Evolutionary conservation across 2,329 filamentous ascomycete genomes (phyloP).

Genomic region (Seiridium cupressi): DNA sequence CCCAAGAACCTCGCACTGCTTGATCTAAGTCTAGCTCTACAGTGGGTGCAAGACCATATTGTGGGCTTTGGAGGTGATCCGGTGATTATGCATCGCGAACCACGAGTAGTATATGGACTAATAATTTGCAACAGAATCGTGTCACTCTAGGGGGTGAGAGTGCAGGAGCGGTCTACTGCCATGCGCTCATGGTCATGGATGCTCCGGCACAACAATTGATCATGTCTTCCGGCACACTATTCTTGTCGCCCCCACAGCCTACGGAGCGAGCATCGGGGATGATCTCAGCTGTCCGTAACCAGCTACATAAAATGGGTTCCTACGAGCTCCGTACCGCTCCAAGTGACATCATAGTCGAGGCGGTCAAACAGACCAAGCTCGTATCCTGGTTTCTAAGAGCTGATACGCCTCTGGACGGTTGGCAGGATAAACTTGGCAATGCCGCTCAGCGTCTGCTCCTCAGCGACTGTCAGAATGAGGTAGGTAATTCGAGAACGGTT

Average conservation of each 20-base stretch:
- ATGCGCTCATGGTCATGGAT: conserved; percentile 36
- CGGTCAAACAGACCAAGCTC: conserved; percentile 32
- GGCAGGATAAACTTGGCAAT: conserved; percentile 30
- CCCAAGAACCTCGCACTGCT: conserved; percentile 37
- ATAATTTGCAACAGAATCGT: conserved; percentile 23
- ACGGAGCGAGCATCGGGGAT: conserved; percentile 27
- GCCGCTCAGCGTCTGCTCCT: conserved; percentile 34
- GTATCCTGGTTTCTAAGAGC: conserved; percentile 40
- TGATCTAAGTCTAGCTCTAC: conserved; percentile 51
- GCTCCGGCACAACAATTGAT: conserved; percentile 31
- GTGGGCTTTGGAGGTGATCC: conserved; percentile 30
- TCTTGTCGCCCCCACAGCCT: conserved; percentile 40
- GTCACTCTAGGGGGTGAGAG: conserved; percentile 44
- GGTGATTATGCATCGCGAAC: conserved; percentile 10
- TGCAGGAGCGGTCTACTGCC: conserved; percentile 42
- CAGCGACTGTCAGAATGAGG: conserved; percentile 42
- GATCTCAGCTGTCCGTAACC: conserved; percentile 25
- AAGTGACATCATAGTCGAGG: conserved; percentile 28
- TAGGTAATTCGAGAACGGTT: conserved; percentile 11
- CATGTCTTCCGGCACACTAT: conserved; percentile 39
- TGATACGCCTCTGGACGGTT: conserved; percentile 32
- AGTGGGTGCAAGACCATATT: conserved; percentile 50
- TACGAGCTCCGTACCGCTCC: conserved; percentile 20
- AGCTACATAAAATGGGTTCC: conserved; percentile 20
- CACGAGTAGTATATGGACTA: neutral